A percentile compares a stretch with the other conserved stretches of the same genome.
Conservation (phyloP, 1,284 basidiomycete species). For the Leccinum angustisporum region DNA sequence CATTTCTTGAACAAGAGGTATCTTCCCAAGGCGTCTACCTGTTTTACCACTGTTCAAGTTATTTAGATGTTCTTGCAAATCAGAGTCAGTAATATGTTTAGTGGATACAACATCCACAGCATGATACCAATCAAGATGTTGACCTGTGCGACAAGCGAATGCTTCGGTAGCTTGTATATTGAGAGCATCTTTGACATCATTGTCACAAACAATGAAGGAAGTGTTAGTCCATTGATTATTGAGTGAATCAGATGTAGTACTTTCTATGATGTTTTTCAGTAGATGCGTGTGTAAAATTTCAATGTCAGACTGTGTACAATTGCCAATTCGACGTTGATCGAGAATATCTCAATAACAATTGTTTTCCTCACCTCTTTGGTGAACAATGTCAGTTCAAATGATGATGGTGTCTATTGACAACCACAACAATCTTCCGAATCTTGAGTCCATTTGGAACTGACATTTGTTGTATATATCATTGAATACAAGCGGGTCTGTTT, state of each 20-base stretch:
- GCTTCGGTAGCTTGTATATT: background rate
- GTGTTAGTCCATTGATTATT: background rate
- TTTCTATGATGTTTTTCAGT: background rate
- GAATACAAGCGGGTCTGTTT: background rate
- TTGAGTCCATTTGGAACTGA: background rate
- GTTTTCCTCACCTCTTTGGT: background rate
- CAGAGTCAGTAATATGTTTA: background rate
- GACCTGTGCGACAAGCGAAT: background rate
- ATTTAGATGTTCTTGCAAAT: background rate
- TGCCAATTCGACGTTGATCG: background rate
- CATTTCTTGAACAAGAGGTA: background rate
- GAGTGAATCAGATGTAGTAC: background rate
- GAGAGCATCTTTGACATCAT: background rate
- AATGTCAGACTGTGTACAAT: background rate
- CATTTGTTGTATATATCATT: background rate
- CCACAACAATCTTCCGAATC: background rate
- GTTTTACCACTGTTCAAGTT: background rate
- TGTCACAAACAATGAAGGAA: background rate
- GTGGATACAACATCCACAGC: background rate
- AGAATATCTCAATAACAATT: background rate
- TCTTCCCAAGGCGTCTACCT: background rate
- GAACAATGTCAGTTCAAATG: background rate
- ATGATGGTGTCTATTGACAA: background rate
- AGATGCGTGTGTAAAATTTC: background rate
- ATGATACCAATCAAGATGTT: background rate